These are phyloP conservation scores for Pittosporum tobira DNA, from an alignment of 129 eudicot species.

Conservation along the genomic window DNA sequence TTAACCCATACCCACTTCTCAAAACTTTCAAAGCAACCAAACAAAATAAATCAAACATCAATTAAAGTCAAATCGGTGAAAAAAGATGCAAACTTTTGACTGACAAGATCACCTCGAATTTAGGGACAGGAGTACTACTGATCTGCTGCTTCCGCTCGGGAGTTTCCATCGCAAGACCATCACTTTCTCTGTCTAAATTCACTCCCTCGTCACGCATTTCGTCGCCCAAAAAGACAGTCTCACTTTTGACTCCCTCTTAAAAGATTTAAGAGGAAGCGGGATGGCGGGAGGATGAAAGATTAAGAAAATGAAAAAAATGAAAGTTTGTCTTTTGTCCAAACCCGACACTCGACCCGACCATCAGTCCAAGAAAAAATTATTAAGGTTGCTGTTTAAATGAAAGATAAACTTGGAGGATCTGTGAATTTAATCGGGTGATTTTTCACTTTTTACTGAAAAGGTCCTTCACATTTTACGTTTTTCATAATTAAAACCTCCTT, in stretches of 20 bases:
- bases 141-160: conserved; percentile 38
- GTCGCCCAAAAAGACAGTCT: not conserved
- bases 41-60: conserved; percentile 11
- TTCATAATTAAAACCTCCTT: too few relatives aligned
- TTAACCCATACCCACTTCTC: conserved; percentile 5
- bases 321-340: conserved; percentile 6
- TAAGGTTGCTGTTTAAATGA: too few relatives aligned
- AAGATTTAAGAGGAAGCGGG: not conserved
- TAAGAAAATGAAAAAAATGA: not conserved
- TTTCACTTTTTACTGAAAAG: too few relatives aligned
- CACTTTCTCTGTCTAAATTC: conserved; percentile 26
- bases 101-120: conserved; percentile 32
- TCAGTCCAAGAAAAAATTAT: too few relatives aligned
- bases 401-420: too few relatives aligned
- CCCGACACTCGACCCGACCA: conserved; percentile 8
- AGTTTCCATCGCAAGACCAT: conserved; percentile 34
- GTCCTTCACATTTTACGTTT: too few relatives aligned
- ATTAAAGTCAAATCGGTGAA: conserved; percentile 12
- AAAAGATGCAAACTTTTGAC: conserved; percentile 9
- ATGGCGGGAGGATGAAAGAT: conserved; percentile 1
- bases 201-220: conserved; percentile 15
- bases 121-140: conserved; percentile 27
- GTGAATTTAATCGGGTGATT: too few relatives aligned
- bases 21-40: conserved; percentile 7
- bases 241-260: too few relatives aligned